Percentiles rank a stretch among this genome's conserved stretches.
Evolutionary conservation across 345 rosid genomes (phyloP).

Genomic region (Salix koriyanagi): DNA sequence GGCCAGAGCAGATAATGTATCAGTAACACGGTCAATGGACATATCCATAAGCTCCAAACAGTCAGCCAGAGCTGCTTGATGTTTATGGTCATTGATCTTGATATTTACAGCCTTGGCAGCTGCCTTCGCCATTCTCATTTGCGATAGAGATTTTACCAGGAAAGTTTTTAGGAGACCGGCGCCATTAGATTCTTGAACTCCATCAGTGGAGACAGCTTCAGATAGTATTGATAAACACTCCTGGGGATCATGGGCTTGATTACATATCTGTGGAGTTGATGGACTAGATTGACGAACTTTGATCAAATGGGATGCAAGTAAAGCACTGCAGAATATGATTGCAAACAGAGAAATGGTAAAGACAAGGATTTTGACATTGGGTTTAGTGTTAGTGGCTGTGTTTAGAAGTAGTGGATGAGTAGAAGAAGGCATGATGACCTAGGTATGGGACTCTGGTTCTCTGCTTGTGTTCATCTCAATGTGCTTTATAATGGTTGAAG

Average conservation of each 20-base stretch:
- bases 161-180: background rate
- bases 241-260: background rate
- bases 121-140: conserved; percentile 2
- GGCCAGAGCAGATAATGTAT: background rate
- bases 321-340: background rate
- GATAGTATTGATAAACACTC: background rate
- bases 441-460: background rate
- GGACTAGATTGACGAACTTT: background rate
- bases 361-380: background rate
- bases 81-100: background rate
- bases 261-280: background rate
- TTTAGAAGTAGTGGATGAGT: background rate
- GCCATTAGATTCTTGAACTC: background rate
- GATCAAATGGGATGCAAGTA: conserved; percentile 1
- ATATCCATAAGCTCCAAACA: conserved; percentile 14
- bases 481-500: background rate
- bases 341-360: background rate
- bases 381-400: background rate
- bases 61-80: conserved; percentile 5
- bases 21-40: background rate
- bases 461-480: background rate
- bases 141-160: background rate
- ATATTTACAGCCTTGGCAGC: background rate
- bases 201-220: conserved; percentile 2
- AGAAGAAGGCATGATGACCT: background rate